Percentiles rank a stretch among this genome's conserved stretches.
phyloP scores from a whole-genome alignment of 345 rosid genomes.

The Boechera stricta region DNA sequence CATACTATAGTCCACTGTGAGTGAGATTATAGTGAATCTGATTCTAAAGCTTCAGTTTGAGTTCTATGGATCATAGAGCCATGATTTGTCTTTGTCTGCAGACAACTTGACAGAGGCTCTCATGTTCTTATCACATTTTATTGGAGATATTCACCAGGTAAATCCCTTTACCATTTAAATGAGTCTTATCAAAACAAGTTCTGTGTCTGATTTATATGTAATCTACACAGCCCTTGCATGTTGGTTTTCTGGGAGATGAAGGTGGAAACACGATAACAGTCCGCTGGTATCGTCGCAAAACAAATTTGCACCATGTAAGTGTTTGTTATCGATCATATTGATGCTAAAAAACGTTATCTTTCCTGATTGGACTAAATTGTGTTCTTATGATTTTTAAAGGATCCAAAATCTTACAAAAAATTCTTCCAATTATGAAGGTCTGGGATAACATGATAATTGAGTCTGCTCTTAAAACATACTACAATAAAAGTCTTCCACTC shows the following conservation, averaged over 20 bases:
- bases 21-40: constrained; percentile 25
- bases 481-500: constrained; percentile 62
- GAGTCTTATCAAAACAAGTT: background rate
- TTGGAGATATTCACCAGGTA: constrained; percentile 98
- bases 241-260: constrained; percentile 88
- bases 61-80: constrained; percentile 12
- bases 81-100: constrained; percentile 44
- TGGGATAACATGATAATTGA: constrained; percentile 96
- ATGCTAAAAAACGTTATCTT: background rate
- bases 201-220: constrained; percentile 27
- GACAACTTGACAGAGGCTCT: constrained; percentile 94
- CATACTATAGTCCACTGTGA: constrained; percentile 55
- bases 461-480: constrained; percentile 79
- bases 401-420: background rate
- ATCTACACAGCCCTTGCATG: constrained; percentile 80
- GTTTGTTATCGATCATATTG: background rate
- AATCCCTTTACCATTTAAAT: constrained; percentile 13
- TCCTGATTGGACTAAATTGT: constrained; percentile 3
- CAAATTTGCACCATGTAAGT: constrained; percentile 95
- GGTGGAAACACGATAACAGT: constrained; percentile 89
- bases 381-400: background rate
- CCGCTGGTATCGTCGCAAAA: constrained; percentile 82
- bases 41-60: constrained; percentile 19
- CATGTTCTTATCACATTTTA: constrained; percentile 84
- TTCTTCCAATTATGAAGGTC: constrained; percentile 43